phyloP scores from a whole-genome alignment of 805 yeast species.

The Lachancea fermentati region DNA sequence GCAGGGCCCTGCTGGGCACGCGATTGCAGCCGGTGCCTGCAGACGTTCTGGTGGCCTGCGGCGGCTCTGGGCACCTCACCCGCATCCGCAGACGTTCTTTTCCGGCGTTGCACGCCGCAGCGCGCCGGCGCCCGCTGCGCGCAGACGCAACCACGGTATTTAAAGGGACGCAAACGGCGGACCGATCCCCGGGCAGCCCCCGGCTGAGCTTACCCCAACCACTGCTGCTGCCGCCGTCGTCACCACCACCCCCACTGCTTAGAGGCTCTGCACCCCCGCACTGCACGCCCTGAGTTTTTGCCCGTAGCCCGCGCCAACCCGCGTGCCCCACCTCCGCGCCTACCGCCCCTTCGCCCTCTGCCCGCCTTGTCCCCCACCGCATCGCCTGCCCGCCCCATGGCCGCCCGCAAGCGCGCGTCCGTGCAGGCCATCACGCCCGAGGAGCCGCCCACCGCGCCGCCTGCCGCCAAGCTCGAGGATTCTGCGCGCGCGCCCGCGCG shows the following conservation, averaged over 20 bases:
- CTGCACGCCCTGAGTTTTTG: too few species aligned
- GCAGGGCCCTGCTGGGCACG: not conserved
- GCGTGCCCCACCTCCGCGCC: not conserved
- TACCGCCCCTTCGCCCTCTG: not conserved
- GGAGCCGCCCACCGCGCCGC: conserved; percentile 5
- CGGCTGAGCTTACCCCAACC: too few species aligned
- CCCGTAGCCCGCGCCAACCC: too few species aligned
- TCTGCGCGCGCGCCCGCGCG: not conserved
- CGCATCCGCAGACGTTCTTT: too few species aligned
- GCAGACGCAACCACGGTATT: not conserved
- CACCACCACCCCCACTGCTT: too few species aligned
- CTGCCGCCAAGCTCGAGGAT: not conserved
- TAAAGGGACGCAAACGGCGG: too few species aligned
- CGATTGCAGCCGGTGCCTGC: not conserved
- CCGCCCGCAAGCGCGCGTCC: not conserved
- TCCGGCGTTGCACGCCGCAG: not conserved
- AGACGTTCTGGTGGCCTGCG: too few species aligned
- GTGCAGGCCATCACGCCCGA: conserved; percentile 10
- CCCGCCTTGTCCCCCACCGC: not conserved
- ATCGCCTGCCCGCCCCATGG: not conserved
- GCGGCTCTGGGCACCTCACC: not conserved
- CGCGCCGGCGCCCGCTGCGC: not conserved
- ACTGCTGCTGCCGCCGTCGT: too few species aligned
- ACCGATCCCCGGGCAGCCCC: too few species aligned
- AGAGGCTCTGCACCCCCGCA: too few species aligned